A percentile compares a stretch with the other conserved stretches of the same genome.
Evolutionary conservation across 1,139 yeast species (phyloP).

Genomic region (Candida tetrigidarum): DNA sequence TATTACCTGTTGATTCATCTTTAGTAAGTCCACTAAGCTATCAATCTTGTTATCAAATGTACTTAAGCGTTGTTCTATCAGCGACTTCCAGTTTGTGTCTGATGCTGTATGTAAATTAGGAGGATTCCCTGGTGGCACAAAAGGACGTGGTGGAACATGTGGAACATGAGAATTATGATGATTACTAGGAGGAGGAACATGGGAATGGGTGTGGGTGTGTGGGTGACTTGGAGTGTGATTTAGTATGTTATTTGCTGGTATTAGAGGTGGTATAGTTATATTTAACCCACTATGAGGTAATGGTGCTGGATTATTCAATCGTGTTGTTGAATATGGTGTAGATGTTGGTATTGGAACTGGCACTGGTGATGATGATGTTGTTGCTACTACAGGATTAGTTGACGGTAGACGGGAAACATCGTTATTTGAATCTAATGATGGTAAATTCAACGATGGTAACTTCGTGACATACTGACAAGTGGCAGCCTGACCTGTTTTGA

Average conservation of each 20-base stretch:
- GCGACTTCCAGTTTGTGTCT: conserved; percentile 40
- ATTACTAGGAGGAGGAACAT: no score
- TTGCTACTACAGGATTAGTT: neutral
- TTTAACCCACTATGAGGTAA: neutral
- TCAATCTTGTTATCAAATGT: conserved; percentile 52
- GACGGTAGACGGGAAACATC: conserved; percentile 4
- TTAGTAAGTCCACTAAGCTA: conserved; percentile 43
- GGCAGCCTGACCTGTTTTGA: conserved; percentile 46
- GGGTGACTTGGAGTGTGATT: neutral
- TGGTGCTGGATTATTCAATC: conserved; percentile 7
- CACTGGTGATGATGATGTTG: conserved; percentile 1
- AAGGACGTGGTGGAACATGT: neutral
- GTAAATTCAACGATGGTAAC: conserved; percentile 49
- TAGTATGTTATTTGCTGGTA: neutral
- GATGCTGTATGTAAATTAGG: conserved; percentile 5
- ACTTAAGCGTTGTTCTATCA: conserved; percentile 49
- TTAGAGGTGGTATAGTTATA: neutral
- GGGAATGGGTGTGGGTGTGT: neutral
- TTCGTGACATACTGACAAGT: conserved; percentile 62
- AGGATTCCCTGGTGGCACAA: neutral
- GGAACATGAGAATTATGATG: neutral
- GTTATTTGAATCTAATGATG: conserved; percentile 21
- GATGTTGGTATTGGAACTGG: neutral
- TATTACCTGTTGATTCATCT: conserved; percentile 34
- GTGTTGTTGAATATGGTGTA: neutral